Evolutionary conservation across 2,329 filamentous ascomycete genomes (phyloP).

Genomic region (Trichoderma atrobrunneum): DNA sequence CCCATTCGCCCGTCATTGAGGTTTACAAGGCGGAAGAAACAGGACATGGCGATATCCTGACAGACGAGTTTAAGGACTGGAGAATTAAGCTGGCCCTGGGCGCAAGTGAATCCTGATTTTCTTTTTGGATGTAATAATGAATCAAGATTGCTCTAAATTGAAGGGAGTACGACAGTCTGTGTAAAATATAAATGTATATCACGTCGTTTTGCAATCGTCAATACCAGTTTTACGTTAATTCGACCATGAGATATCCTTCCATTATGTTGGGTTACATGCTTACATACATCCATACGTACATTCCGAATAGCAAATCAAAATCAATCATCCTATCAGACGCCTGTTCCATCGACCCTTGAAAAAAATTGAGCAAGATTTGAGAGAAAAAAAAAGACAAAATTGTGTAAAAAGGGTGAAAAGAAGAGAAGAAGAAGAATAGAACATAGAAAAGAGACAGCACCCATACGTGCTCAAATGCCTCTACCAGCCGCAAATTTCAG

Average conservation of each 20-base stretch:
- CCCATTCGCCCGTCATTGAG: constrained; percentile 65
- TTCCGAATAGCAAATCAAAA: background rate
- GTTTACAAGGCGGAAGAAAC: constrained; percentile 70
- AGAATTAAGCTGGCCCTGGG: constrained; percentile 51
- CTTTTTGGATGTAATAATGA: background rate
- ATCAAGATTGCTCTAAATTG: background rate
- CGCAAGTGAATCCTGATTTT: background rate
- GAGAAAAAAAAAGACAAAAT: background rate
- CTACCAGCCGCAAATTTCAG: background rate
- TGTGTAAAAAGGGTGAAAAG: background rate
- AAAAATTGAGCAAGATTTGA: background rate
- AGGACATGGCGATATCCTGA: constrained; percentile 73
- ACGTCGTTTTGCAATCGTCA: background rate
- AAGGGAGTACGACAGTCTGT: background rate
- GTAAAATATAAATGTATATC: background rate
- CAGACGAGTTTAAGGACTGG: constrained; percentile 76
- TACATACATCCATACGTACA: background rate
- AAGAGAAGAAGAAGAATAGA: background rate
- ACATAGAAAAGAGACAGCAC: background rate
- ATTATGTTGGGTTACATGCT: background rate
- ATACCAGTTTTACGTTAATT: background rate
- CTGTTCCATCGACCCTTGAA: background rate
- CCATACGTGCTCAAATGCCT: background rate
- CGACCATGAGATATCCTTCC: background rate
- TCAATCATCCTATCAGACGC: background rate